Percentiles rank a stretch among this genome's conserved stretches.
These are phyloP conservation scores for Chlorella sp. DNA, from an alignment of 139 green algal genomes.

Conservation along the genomic window DNA sequence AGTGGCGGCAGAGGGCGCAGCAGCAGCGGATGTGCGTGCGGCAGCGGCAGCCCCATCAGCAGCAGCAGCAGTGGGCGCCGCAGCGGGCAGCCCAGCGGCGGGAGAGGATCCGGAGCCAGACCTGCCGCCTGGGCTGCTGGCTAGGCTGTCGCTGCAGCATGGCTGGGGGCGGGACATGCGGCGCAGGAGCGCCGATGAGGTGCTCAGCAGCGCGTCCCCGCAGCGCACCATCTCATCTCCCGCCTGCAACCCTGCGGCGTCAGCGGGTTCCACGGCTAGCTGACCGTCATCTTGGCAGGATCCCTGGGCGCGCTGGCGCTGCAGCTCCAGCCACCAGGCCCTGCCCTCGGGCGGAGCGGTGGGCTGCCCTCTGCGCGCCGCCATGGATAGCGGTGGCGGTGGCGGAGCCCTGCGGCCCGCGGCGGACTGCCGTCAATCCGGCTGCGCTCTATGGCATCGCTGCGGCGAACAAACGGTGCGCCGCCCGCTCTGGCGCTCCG, in stretches of 20 bases:
- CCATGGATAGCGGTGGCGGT: background rate
- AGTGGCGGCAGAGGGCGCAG: no score
- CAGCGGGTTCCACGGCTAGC: background rate
- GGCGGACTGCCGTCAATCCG: no score
- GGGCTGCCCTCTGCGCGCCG: background rate
- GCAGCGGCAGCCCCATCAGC: no score
- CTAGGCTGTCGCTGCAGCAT: no score
- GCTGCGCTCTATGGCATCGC: no score
- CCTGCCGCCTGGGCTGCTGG: no score
- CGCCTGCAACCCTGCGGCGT: no score
- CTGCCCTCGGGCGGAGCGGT: background rate
- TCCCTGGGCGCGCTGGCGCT: background rate
- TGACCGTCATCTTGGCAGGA: background rate
- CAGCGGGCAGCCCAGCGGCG: background rate
- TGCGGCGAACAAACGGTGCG: no score
- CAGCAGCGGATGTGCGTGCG: no score
- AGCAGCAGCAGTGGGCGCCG: background rate
- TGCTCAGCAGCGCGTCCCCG: background rate
- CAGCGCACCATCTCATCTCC: background rate
- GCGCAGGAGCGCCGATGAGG: background rate
- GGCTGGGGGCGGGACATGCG: background rate
- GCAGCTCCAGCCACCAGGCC: conserved; percentile 16
- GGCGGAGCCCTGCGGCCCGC: no score
- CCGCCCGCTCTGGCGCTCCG: no score
- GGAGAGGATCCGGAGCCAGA: no score